Evolutionary conservation across 176 grass and related monocot species (phyloP), one percentile per base, ranked within the genome.

Genomic region (Thalia dealbata): DNA sequence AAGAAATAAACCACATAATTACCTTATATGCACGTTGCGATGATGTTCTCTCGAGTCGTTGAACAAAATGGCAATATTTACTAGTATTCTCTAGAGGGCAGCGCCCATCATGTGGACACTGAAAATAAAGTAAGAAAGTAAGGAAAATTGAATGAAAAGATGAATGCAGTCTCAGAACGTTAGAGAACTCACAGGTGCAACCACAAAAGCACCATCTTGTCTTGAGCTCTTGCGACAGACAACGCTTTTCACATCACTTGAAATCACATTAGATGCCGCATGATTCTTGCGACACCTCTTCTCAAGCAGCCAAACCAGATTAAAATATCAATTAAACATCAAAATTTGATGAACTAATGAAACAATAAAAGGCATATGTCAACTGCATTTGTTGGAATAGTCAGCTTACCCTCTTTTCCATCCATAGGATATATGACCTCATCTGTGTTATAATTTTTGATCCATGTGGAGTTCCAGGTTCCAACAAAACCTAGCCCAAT

Each of bases 61-160:
- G 93, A 41, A 97, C 93, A 84, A 92, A 97, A 73, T 97, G 93
- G 66, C 93, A 97, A 71, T 97, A 97, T 78, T 97, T 97, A 35
- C 81, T 77, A 41, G 89, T 74, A 77, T 97, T 92, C 83, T 92
- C 89, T 83, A 97, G 75, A 59, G 93, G 93, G 72, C 93, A 97
- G 13, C 27, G 79, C 58, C 93, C 93, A 79, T 97, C 93, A 80
- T 97, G 93, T 19, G 93, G 89, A 65, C 93, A 97, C 89, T 97
- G 73, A 81, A 65, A 68, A 61, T 46, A 61, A 50, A 61, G 60
- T 35, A 38, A 75, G 8, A 22, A 79, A 63, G 32, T 29, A 48
- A 73, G 44, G 42, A 9, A 18, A 56, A 69, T 59, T n/a, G 1
- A 72, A 71, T 52, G 21, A 67, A 18, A 56, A 32, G 32, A 50